Conservation (phyloP, 2,329 filamentous ascomycete species). For the Diaporthe citriasiana region DNA sequence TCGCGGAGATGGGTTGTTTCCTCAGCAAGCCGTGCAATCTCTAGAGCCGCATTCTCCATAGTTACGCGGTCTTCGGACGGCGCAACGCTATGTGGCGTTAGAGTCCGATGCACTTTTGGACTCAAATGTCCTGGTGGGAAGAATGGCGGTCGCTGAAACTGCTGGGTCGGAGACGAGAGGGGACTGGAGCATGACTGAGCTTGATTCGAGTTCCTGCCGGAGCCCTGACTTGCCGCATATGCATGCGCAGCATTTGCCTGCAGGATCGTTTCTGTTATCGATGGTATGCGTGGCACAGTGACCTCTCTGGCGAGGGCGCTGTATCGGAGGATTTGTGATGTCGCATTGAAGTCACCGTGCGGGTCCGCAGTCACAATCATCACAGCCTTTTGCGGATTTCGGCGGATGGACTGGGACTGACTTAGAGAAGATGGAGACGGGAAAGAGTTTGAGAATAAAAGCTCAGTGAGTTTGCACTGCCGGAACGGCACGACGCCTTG, state of each 20-base stretch:
- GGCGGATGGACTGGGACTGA: constrained; percentile 61
- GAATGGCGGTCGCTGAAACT: constrained; percentile 56
- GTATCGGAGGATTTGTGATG: constrained; percentile 95
- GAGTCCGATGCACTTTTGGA: constrained; percentile 52
- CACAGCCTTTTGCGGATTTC: constrained; percentile 86
- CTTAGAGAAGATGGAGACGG: constrained; percentile 67
- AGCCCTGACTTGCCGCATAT: constrained; percentile 45
- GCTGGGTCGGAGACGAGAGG: constrained; percentile 49
- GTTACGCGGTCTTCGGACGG: constrained; percentile 73
- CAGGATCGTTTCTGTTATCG: constrained; percentile 80
- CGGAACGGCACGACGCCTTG: constrained; percentile 82
- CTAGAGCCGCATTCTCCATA: constrained; percentile 84
- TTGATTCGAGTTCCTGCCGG: constrained; percentile 43
- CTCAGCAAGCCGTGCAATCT: constrained; percentile 83
- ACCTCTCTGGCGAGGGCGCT: constrained; percentile 93
- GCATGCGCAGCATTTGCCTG: constrained; percentile 54
- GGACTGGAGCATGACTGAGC: constrained; percentile 47
- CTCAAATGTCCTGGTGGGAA: constrained; percentile 54
- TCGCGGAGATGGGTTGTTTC: constrained; percentile 82
- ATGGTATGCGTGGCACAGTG: constrained; percentile 89
- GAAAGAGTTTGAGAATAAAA: constrained; percentile 91
- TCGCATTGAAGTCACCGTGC: constrained; percentile 94
- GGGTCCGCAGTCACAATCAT: constrained; percentile 98
- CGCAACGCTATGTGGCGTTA: constrained; percentile 55
- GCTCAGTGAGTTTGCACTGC: constrained; percentile 87